phyloP scores from a whole-genome alignment of 257 asterid species.

The Nicotiana sylvestris region DNA sequence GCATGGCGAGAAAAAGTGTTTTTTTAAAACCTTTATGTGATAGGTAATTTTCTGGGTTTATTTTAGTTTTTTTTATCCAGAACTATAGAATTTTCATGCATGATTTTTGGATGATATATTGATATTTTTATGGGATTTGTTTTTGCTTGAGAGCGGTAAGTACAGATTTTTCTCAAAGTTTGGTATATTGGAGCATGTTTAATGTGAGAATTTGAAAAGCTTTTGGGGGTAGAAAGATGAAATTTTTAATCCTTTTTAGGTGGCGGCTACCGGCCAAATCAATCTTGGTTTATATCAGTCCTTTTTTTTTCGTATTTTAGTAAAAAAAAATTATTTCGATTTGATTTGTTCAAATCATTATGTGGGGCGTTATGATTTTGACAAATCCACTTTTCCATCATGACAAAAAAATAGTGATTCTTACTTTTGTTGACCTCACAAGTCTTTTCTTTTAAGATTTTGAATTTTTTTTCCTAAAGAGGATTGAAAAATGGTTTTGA shows the following conservation, averaged over 20 bases:
- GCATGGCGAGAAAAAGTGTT: background rate
- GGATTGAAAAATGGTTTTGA: too few species aligned
- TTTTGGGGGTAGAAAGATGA: background rate
- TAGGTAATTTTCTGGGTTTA: background rate
- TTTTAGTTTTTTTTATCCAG: background rate
- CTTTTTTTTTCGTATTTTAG: background rate
- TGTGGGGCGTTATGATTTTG: too few species aligned
- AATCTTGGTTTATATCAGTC: background rate
- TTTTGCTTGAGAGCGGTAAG: background rate
- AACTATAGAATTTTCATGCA: too few species aligned
- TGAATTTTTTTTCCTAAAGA: too few species aligned
- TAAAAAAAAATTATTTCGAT: too few species aligned
- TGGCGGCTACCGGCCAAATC: background rate
- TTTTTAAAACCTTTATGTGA: background rate
- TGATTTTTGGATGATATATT: too few species aligned
- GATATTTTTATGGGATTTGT: too few species aligned
- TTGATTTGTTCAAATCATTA: too few species aligned
- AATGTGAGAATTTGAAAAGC: background rate
- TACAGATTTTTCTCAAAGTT: background rate
- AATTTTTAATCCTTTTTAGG: background rate
- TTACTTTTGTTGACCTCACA: too few species aligned
- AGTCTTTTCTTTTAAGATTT: too few species aligned
- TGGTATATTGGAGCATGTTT: background rate
- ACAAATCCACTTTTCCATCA: too few species aligned
- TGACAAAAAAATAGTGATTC: too few species aligned